Evolutionary conservation across 2,329 filamentous ascomycete species (phyloP), one percentile per base, ranked within the genome.

Genomic region (Pseudocercospora fuligena): DNA sequence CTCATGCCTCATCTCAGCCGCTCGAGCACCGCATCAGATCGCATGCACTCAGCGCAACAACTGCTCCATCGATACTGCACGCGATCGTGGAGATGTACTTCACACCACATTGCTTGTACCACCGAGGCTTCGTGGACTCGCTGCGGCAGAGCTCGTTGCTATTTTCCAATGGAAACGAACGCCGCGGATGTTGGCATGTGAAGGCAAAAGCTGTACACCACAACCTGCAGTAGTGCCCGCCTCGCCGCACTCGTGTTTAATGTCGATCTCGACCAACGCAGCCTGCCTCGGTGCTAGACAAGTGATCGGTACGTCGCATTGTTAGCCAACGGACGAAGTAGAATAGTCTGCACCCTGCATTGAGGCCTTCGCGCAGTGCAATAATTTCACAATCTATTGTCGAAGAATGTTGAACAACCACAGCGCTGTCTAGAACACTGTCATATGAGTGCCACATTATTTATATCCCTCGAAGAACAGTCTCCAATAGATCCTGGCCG

Each of bases 211-310:
- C 23, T 29, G 51, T 54, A 27, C 23, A 27, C 16, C 51, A 54
- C 25, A 54, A 54, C 23, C 16, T 54, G 51, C 51, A 56, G 51
- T 56, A 56, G 51, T 56, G 51, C 51, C 51, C 51, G 51, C 27
- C 51, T 56, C 51, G 51, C 51, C 51, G 25, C 51, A 16, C 51
- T 54, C 51, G 51, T 56, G 51, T 33, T 21, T 12, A 11, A 56
- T 56, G 51, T 56, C 51, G 51, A 56, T 56, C 51, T 29, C 25
- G 23, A 53, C 19, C 49, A 8, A 29, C 6, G 25, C 23, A 54
- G 51, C 21, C 51, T 56, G 51, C 51, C 51, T 56, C 51, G 51
- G 51, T 56, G 51, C 51, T 31, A 54, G 51, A 27, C 51, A 29
- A 40, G 25, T 25, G 11, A n/a, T 14, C 51, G 21, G 25, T 25